Conservation (phyloP, 306 rosid species). For the Citrullus mucosospermus region DNA sequence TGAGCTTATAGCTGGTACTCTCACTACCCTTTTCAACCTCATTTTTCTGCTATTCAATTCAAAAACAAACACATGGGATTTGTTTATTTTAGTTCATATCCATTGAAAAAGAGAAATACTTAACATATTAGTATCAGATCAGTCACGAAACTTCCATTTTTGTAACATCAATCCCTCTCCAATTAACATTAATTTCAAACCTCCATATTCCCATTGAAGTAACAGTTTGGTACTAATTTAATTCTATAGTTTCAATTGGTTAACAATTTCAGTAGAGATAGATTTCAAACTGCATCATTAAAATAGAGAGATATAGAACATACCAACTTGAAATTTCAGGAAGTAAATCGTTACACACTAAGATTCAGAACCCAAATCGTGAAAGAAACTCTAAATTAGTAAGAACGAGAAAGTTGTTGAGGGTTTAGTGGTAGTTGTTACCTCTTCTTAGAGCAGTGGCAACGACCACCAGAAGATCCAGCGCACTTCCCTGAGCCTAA, state of each 20-base stretch:
- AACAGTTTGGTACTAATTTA: neutral
- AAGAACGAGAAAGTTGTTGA: neutral
- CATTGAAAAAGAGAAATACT: neutral
- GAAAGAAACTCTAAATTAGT: neutral
- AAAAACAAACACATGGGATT: neutral
- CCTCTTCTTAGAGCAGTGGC: constrained; percentile 85
- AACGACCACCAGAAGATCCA: constrained; percentile 47
- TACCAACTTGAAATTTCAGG: neutral
- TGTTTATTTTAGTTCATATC: neutral
- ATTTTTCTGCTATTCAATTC: constrained; percentile 26
- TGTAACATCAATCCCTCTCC: neutral
- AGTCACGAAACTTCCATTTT: too few relatives aligned
- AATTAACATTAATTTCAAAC: too few relatives aligned
- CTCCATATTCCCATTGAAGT: too few relatives aligned
- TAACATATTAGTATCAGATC: neutral
- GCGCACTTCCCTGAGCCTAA: constrained; percentile 59
- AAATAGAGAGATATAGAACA: neutral
- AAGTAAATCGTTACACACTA: neutral
- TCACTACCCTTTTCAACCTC: constrained; percentile 54
- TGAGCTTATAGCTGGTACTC: constrained; percentile 72
- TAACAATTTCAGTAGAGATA: neutral
- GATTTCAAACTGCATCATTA: neutral
- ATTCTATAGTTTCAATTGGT: too few relatives aligned
- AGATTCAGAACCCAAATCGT: neutral
- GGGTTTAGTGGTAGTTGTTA: neutral